Conservation (phyloP, 225 moss, liverwort and hornwort genomes). For the Polytrichum commune region DNA sequence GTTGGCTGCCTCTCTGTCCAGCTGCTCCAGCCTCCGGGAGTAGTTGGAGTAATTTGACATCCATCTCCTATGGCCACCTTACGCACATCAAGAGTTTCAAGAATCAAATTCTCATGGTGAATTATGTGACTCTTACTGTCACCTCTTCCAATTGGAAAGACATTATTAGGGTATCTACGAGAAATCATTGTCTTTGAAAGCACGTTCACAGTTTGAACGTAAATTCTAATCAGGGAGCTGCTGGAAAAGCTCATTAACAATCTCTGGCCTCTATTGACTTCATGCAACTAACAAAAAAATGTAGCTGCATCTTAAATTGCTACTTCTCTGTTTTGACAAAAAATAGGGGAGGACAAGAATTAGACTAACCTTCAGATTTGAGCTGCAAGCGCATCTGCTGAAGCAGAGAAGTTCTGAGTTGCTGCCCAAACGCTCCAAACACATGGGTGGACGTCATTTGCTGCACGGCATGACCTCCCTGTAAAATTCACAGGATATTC, state of each 20-base stretch:
- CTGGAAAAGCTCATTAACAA: neutral
- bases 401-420: slow-evolving; percentile 1
- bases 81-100: slow-evolving; percentile 2
- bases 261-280: neutral
- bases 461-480: slow-evolving; percentile 17
- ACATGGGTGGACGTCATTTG: slow-evolving; percentile 11
- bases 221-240: neutral
- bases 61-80: slow-evolving; percentile 11
- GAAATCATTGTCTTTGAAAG: neutral
- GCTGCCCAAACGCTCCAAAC: slow-evolving; percentile 9
- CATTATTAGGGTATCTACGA: neutral
- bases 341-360: slow-evolving; percentile 8
- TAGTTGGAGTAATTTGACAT: slow-evolving; percentile 15
- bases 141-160: neutral
- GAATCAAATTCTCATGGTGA: neutral
- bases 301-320: too few relatives aligned
- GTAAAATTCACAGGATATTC: neutral
- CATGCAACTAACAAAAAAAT: neutral
- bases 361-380: slow-evolving; percentile 11
- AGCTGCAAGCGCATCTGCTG: slow-evolving; percentile 17
- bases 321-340: neutral
- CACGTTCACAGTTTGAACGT: too few relatives aligned
- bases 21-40: slow-evolving; percentile 13
- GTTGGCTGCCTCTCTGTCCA: slow-evolving; percentile 12
- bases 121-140: neutral